Percentiles rank a stretch among this genome's conserved stretches.
Evolutionary conservation across 2,329 filamentous ascomycete species (phyloP).

Genomic region (Exophiala dermatitidis): DNA sequence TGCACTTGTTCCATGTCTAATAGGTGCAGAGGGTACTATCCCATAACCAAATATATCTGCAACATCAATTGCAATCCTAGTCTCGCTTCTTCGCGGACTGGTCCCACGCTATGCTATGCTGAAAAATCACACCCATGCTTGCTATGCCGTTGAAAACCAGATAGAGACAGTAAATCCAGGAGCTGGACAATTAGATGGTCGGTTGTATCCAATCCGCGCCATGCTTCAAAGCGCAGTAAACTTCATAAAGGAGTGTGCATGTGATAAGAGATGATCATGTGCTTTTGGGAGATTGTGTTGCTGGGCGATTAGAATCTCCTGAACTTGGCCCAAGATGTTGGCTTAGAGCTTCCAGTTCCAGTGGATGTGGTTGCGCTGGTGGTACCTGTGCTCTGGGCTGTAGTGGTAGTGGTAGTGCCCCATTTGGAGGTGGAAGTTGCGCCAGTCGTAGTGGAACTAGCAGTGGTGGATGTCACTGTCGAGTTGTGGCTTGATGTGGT

Average conservation of each 20-base stretch:
- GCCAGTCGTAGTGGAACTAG: background rate
- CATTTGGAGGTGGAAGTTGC: conserved; percentile 7
- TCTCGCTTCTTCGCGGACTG: background rate
- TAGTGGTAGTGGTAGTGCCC: background rate
- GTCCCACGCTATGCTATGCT: background rate
- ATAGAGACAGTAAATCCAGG: too few relatives aligned
- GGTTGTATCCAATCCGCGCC: background rate
- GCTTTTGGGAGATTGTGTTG: background rate
- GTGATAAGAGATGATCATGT: background rate
- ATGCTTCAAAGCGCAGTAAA: background rate
- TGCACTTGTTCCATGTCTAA: too few relatives aligned
- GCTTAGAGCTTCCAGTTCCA: background rate
- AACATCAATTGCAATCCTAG: background rate
- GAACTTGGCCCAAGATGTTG: background rate
- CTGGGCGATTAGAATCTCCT: background rate
- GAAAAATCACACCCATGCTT: background rate
- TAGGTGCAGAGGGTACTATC: background rate
- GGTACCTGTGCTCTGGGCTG: background rate
- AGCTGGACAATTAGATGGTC: background rate
- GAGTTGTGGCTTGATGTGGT: conserved; percentile 3
- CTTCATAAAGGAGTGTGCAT: background rate
- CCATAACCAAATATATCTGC: background rate
- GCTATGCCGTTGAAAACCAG: background rate
- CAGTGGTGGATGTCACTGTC: background rate
- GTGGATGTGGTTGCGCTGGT: conserved; percentile 5